Evolutionary conservation across 768 basidiomycete genomes (phyloP), one percentile per base, ranked within the genome.

Genomic region (Boletales sp.): DNA sequence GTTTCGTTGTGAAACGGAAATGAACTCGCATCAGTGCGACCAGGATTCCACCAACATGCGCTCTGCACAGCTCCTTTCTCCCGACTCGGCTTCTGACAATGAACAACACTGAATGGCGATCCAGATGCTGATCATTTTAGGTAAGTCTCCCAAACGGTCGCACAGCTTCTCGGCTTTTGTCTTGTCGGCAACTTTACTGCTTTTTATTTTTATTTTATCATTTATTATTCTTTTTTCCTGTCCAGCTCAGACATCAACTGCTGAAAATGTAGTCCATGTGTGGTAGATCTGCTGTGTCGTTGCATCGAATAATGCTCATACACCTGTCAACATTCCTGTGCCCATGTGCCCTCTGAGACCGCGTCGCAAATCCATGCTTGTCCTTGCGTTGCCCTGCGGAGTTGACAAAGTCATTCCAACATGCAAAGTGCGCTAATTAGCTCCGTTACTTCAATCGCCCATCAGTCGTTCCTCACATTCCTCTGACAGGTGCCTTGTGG

Each of bases 341-440:
- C 47, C 44, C 52, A 45, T 54, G 34, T 51, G 47, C 50, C 57
- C 55, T 54, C 59, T 65, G 65, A 67, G 63, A 67, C 57, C 53
- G 50, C 56, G 55, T 50, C 62, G 55, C 62, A 64, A 59, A 54
- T 60, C 50, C 62, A 44, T 39, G 33, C 50, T 18, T 39, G 38
- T 17, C 13, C 38, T 14, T 19, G 36, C 38, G 38, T 39, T 39
- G 38, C 49, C 43, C 54, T 63, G 56, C 54, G 47, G 67, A 57
- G 56, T 55, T 57, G 57, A 63, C 63, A 67, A 63, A 51, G 66
- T 63, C 53, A 36, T 56, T 57, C 41, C 15, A 57, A 41, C 60
- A 60, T 70, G 53, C 68, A 64, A 66, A 66, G 66, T 68, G 57
- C 58, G 54, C 64, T 43, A 67, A 67, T 56, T 65, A 54, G 60